phyloP scores from a whole-genome alignment of 2,329 filamentous ascomycete genomes.

The Aureobasidium sp. region DNA sequence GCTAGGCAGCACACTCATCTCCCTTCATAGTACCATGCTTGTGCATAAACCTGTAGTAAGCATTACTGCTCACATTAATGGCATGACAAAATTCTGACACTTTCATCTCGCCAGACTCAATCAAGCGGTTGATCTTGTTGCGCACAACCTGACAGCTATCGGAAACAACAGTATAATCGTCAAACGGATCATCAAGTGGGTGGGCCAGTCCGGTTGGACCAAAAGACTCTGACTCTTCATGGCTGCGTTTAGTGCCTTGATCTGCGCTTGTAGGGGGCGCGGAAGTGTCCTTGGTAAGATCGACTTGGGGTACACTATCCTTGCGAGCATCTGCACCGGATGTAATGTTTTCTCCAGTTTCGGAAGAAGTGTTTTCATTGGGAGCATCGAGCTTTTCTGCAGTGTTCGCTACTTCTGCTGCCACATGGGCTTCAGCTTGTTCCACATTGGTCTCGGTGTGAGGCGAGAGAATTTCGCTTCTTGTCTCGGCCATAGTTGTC shows the following conservation, averaged over 20 bases:
- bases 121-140: slow-evolving; percentile 35
- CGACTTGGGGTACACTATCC: background rate
- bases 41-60: slow-evolving; percentile 42
- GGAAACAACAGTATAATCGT: background rate
- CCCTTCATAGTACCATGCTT: slow-evolving; percentile 36
- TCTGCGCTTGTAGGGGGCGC: background rate
- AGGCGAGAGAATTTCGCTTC: background rate
- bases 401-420: background rate
- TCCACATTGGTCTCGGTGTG: background rate
- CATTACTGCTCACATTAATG: slow-evolving; percentile 30
- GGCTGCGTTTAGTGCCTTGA: background rate
- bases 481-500: background rate
- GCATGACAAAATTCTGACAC: slow-evolving; percentile 36
- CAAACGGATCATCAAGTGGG: too few relatives aligned
- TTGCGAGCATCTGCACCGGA: background rate
- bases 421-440: background rate
- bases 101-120: slow-evolving; percentile 41
- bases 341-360: background rate
- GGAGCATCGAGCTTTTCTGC: background rate
- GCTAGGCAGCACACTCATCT: slow-evolving; percentile 24
- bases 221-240: background rate
- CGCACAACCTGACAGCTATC: background rate
- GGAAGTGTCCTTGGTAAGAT: background rate
- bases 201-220: too few relatives aligned
- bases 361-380: background rate